phyloP scores from a whole-genome alignment of 352 stramenopile species.

The Pythium insidiosum region DNA sequence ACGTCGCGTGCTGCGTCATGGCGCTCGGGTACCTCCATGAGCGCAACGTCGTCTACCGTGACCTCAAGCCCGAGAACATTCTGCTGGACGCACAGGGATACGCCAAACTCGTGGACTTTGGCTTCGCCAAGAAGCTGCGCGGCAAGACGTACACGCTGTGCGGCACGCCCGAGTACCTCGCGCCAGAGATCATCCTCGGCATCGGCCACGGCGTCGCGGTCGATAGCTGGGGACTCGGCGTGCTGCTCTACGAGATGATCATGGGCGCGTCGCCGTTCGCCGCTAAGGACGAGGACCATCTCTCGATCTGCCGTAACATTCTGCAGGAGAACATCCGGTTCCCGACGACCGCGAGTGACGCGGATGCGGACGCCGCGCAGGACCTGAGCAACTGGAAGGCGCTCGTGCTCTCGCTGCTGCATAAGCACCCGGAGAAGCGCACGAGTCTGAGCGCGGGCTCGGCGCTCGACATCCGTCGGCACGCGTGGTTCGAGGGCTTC shows the following conservation, averaged over 20 bases:
- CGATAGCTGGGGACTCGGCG: slow-evolving; percentile 48
- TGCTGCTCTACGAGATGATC: slow-evolving; percentile 49
- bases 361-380: slow-evolving; percentile 16
- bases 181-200: slow-evolving; percentile 36
- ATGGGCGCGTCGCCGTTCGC: slow-evolving; percentile 30
- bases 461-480: slow-evolving; percentile 19
- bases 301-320: slow-evolving; percentile 26
- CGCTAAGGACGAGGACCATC: slow-evolving; percentile 19
- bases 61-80: slow-evolving; percentile 87
- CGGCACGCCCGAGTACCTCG: slow-evolving; percentile 49
- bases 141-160: slow-evolving; percentile 31
- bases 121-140: slow-evolving; percentile 85
- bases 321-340: slow-evolving; percentile 18
- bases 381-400: no score
- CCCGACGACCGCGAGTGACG: no score
- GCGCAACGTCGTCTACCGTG: slow-evolving; percentile 75
- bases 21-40: slow-evolving; percentile 86
- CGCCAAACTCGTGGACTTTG: slow-evolving; percentile 91
- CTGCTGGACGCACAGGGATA: slow-evolving; percentile 81
- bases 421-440: slow-evolving; percentile 33
- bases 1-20: slow-evolving; percentile 77
- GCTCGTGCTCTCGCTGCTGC: slow-evolving; percentile 28
- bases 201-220: slow-evolving; percentile 28
- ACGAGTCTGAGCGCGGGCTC: slow-evolving; percentile 21
- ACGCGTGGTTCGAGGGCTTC: slow-evolving; percentile 31